Evolutionary conservation across 495 filamentous ascomycete species (phyloP).

Genomic region (Aspergillus mulundensis): DNA sequence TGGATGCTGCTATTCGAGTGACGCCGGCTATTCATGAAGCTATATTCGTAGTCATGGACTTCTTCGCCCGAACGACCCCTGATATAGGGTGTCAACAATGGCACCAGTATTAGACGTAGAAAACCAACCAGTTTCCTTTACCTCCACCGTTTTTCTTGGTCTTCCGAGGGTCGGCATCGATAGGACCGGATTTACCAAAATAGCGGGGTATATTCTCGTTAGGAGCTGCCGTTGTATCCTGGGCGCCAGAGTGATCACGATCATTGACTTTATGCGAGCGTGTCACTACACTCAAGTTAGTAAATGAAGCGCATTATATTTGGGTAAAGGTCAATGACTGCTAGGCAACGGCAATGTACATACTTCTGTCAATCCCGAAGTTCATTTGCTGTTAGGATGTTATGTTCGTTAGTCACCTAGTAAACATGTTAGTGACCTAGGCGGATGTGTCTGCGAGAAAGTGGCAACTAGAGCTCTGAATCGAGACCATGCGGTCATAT

Average conservation of each 20-base stretch:
- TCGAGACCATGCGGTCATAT: too few species aligned
- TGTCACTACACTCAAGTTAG: constrained; percentile 61
- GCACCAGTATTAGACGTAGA: not conserved
- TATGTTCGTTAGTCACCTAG: too few species aligned
- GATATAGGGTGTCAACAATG: not conserved
- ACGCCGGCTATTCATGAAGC: constrained; percentile 79
- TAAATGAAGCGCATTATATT: too few species aligned
- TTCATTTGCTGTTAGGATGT: too few species aligned
- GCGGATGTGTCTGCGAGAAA: too few species aligned
- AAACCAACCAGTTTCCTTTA: constrained; percentile 84
- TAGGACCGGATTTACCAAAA: constrained; percentile 84
- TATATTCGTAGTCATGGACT: constrained; percentile 73
- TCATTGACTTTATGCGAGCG: constrained; percentile 90
- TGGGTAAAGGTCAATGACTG: too few species aligned
- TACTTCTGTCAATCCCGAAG: not conserved
- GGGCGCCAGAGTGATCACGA: constrained; percentile 70
- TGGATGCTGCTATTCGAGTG: constrained; percentile 84
- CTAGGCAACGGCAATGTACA: not conserved
- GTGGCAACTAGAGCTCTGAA: too few species aligned
- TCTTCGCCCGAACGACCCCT: constrained; percentile 87
- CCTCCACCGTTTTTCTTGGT: constrained; percentile 94
- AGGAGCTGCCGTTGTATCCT: constrained; percentile 56
- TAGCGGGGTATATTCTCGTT: constrained; percentile 79
- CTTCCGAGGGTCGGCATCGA: constrained; percentile 81
- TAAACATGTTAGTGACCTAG: too few species aligned